Evolutionary conservation across 805 yeast genomes (phyloP).

Genomic region (Starmerella apicola): DNA sequence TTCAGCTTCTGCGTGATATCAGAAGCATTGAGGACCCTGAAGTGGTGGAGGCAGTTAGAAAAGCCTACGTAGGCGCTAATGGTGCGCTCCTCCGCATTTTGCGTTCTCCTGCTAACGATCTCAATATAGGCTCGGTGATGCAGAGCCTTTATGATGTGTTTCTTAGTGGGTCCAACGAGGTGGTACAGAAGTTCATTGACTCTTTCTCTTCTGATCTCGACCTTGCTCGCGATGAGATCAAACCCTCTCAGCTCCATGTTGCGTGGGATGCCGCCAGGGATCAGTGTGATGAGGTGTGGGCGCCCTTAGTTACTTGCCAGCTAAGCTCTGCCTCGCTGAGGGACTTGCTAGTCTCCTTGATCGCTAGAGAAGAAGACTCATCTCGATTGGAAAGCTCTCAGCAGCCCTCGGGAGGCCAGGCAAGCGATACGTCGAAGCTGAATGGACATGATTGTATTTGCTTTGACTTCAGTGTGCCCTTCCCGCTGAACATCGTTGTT

Average conservation of each 20-base stretch:
- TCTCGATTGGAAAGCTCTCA: background rate
- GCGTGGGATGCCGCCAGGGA: constrained; percentile 24
- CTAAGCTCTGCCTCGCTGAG: constrained; percentile 28
- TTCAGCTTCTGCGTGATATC: constrained; percentile 16
- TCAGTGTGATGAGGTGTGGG: constrained; percentile 15
- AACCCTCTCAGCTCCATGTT: constrained; percentile 27
- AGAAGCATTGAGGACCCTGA: constrained; percentile 32
- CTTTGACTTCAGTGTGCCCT: constrained; percentile 45
- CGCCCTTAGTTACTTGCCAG: constrained; percentile 25
- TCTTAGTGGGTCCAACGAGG: constrained; percentile 26
- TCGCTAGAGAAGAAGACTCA: background rate
- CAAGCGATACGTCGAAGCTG: background rate
- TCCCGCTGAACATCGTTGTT: constrained; percentile 69
- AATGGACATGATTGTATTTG: constrained; percentile 28
- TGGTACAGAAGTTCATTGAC: background rate
- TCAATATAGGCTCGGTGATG: constrained; percentile 38
- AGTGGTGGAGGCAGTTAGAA: constrained; percentile 43
- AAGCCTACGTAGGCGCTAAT: constrained; percentile 60
- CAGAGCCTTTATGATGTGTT: constrained; percentile 37
- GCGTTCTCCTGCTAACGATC: constrained; percentile 36
- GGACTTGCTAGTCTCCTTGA: constrained; percentile 7
- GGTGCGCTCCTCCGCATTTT: constrained; percentile 43
- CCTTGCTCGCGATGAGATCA: constrained; percentile 27
- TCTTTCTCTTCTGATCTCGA: constrained; percentile 35
- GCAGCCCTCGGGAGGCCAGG: background rate